Conservation (phyloP, 23 red algal genomes). For the Gracilaria gracilis region DNA sequence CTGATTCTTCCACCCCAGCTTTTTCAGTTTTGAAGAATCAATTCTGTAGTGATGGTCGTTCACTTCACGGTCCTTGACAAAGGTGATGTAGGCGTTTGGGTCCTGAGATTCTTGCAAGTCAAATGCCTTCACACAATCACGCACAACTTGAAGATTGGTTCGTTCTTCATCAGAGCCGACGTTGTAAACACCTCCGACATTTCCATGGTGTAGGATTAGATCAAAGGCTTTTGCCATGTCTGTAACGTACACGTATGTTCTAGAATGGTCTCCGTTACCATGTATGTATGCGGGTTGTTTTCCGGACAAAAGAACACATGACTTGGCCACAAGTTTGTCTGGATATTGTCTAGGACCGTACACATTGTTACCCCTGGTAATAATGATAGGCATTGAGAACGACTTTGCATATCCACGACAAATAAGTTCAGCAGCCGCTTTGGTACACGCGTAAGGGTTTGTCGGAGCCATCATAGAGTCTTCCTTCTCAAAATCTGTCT, state of each 20-base stretch:
- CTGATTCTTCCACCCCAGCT: conserved; percentile 83
- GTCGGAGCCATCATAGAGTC: conserved; percentile 88
- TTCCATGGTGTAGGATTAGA: conserved; percentile 88
- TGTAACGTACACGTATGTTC: conserved; percentile 89
- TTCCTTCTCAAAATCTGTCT: conserved; percentile 88
- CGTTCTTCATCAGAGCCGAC: conserved; percentile 90
- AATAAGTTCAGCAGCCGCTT: conserved; percentile 96
- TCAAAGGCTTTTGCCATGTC: conserved; percentile 94
- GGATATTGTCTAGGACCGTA: conserved; percentile 98
- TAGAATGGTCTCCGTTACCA: conserved; percentile 82
- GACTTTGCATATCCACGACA: conserved; percentile 88
- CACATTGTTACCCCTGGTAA: conserved; percentile 96
- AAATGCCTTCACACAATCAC: conserved; percentile 74
- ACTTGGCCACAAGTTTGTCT: conserved; percentile 98
- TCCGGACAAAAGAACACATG: conserved; percentile 68
- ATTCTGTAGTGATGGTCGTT: conserved; percentile 94
- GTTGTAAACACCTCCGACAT: conserved; percentile 93
- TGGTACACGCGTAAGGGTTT: conserved; percentile 97
- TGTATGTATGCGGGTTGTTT: conserved; percentile 82
- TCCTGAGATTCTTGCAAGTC: conserved; percentile 38
- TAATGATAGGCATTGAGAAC: conserved; percentile 94
- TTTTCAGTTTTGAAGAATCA: conserved; percentile 84
- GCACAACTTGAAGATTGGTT: conserved; percentile 86
- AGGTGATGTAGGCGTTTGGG: conserved; percentile 67
- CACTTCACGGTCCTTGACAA: conserved; percentile 84